Evolutionary conservation across 83 land plant genomes (phyloP), one percentile per base, ranked within the genome.

Genomic region (Picea abies): DNA sequence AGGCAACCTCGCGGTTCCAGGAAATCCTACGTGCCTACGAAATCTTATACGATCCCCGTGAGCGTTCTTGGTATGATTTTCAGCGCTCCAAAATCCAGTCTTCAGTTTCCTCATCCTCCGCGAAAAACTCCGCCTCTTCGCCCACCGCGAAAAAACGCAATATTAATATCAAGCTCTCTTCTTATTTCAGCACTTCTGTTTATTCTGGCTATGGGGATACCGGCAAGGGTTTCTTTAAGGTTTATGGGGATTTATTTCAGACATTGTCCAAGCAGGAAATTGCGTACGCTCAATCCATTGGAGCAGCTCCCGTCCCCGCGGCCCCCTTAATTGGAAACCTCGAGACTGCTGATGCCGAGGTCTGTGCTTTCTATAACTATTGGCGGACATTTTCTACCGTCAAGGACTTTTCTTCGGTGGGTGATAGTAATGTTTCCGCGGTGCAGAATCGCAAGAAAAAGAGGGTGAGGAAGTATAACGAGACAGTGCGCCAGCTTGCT

Each of bases 341-440:
- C 58, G 91, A 88, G 5, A 89, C 90, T 64, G 80, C 89, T 3
- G 91, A 96, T 56, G 47, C 86, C 1, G 90, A 92, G 79, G 98
- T 93, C 5, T 81, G 88, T 10, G 94, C 94, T 4, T 97, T 97
- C 79, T 97, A 97, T 79, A 80, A 80, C 17, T 93, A 91, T 69
- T 97, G 99, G 99, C 63, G 90, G 17, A 96, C 96, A 60, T 97
- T 97, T 82, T 72, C 61, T 4, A 89, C 97, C 2, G 90, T 93
- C 22, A 92, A 96, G 92, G 96, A 96, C 84, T 97, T 95, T 62
- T 72, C 84, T 1, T 97, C 97, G 99, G 92, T 89, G 1, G 99
- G 95, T 29, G 32, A 29, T 29, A 29, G 90, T 58, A 86, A 87
- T 78, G 85, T 84, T 4, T 79, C 87, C 82, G 88, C 87, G 1